Evolutionary conservation across 192 early-diverging fungal genomes (phyloP), one percentile per base, ranked within the genome.

Genomic region (Coemansia brasiliensis): DNA sequence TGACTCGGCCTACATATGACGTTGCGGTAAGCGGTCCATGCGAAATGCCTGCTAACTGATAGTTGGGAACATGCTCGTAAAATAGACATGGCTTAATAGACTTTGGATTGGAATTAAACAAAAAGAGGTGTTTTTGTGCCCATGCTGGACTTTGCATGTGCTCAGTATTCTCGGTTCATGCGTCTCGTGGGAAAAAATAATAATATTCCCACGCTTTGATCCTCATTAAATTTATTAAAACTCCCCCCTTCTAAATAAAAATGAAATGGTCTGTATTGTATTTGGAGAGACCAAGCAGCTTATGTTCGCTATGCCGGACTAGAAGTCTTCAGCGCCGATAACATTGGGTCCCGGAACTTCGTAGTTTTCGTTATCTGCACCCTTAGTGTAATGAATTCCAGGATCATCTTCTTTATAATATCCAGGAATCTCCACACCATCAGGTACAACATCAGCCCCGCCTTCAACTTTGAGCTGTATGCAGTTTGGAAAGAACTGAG

Each of bases 401-500:
- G 55, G 55, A 17, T 55, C 61, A 20, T 53, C 24, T 7, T 24
- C 11, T 0, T 52, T 53, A 26, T 70, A 70, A 16, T 46, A 16
- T 0, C 68, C 68, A n/a, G 68, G 68, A 52, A 70, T 43, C 2
- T 61, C 42, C 25, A 63, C 61, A 0, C 68, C 68, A 3, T 38
- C 22, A 18, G 68, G 68, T 7, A 64, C 44, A 21, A 27, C 54
- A 0, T 57, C 68, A 18, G 3, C 40, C 3, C 57, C 37, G 3
- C 68, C 68, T 5, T 39, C 21, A 38, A 70, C 52, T 2, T 38
- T 54, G 22, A 64, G 25, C 52, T 64, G 56, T 1, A 52, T 45
- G n/a, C 68, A 70, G 32, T 64, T 70, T 1, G 68, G 56, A 29
- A 43, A 70, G 9, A 59, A 70, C 52, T 70, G 61, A 1, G 39